Base-by-base conservation (phyloP, 2,329 filamentous ascomycete species). In the Botryotinia convoluta region DNA sequence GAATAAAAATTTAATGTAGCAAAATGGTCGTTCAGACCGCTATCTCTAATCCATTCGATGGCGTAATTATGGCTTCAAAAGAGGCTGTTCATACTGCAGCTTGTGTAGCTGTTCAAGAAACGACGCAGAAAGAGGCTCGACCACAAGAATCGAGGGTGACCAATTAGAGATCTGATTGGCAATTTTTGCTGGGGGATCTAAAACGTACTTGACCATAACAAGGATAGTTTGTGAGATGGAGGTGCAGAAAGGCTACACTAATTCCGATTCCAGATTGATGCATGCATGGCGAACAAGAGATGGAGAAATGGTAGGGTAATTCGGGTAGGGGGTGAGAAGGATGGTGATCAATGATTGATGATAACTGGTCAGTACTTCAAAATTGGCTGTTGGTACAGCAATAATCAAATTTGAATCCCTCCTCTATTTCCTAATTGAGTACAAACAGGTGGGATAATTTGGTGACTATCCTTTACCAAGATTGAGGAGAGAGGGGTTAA, bases 241-340 rank as follows among this genome's bases (percentile, higher is more conserved):
- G 35, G 7, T 68, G 65, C 65, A 68, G 35, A 57, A 57, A 26
- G 65, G 48, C 35, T 54, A 42, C 35, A 57, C 35, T 22, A 42
- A 42, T 68, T 57, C 65, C 48, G 48, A 54, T 57, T 54, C 45
- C 42, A 42, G 64, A 54, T 54, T 8, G 64, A 57, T 63, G 60
- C 37, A 63, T 63, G 61, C 61, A 63, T 63, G 61, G 61, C 61
- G 61, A 63, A 63, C 35, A 18, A 57, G 45, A 42, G 48, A 57
- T 68, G 64, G 65, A 68, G 65, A 68, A 68, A 68, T 29, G 65
- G 65, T 57, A 68, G 35, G 48, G 48, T 63, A 63, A 39, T 29
- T 63, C 59, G 39, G 61, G 61, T 63, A 44, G 39, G 39, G 61
- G 61, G n/a, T 42, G 60, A 42, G 22, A 57, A 29, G 51, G n/a